Conservation (phyloP, 2,329 filamentous ascomycete species). For the Pseudopyricularia javanii region DNA sequence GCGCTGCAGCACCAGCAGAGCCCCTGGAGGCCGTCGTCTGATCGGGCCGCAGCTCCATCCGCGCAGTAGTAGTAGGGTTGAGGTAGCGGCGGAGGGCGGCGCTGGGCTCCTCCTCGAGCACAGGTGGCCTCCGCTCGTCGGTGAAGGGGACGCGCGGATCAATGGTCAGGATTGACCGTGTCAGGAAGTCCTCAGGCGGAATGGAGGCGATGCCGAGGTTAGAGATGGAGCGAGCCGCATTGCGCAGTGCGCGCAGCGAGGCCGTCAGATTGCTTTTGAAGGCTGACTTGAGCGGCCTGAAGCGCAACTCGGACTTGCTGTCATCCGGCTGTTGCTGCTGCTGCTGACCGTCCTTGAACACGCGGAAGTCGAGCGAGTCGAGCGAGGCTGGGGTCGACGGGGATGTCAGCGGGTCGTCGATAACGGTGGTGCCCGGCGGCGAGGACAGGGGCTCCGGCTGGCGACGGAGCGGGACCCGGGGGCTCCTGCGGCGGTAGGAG, state of each 20-base stretch:
- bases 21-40: slow-evolving; percentile 10
- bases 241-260: slow-evolving; percentile 50
- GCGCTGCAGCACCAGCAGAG: slow-evolving; percentile 1
- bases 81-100: slow-evolving; percentile 55
- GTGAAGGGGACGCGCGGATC: slow-evolving; percentile 55
- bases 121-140: slow-evolving; percentile 53
- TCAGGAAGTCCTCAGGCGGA: slow-evolving; percentile 54
- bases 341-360: slow-evolving; percentile 15
- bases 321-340: slow-evolving; percentile 10
- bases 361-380: slow-evolving; percentile 36
- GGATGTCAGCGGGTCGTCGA: slow-evolving; percentile 34
- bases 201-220: slow-evolving; percentile 50
- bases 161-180: slow-evolving; percentile 54
- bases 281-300: slow-evolving; percentile 39
- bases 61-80: slow-evolving; percentile 45
- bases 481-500: slow-evolving; percentile 15
- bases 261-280: slow-evolving; percentile 61
- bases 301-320: slow-evolving; percentile 18
- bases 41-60: slow-evolving; percentile 24
- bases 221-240: slow-evolving; percentile 52
- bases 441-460: slow-evolving; percentile 43
- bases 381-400: slow-evolving; percentile 16
- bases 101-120: slow-evolving; percentile 51
- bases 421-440: slow-evolving; percentile 30
- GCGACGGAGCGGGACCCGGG: slow-evolving; percentile 27